Percentiles rank a stretch among this genome's conserved stretches.
phyloP scores from a whole-genome alignment of 2,329 filamentous ascomycete species.

The Mycosphaerella sp. region DNA sequence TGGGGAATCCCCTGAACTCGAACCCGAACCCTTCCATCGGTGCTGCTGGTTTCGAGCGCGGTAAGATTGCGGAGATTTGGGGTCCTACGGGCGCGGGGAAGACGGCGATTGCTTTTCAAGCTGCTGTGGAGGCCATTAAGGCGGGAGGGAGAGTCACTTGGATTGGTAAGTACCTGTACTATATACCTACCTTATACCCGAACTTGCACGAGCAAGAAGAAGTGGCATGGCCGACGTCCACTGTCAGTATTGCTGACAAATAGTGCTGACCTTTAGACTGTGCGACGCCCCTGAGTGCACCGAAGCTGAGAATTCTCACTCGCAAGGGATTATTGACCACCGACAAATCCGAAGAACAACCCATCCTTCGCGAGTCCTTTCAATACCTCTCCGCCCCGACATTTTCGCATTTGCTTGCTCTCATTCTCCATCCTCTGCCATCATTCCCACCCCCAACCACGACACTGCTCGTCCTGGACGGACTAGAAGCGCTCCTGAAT shows the following conservation, averaged over 20 bases:
- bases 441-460: conserved; percentile 57
- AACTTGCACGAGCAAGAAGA: neutral
- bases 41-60: conserved; percentile 59
- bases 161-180: conserved; percentile 43
- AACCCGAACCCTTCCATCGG: neutral
- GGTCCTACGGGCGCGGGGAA: conserved; percentile 83
- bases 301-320: conserved; percentile 3
- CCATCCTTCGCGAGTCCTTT: conserved; percentile 36
- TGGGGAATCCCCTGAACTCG: neutral
- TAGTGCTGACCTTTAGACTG: conserved; percentile 2
- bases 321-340: neutral
- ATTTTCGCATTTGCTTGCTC: conserved; percentile 61
- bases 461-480: conserved; percentile 68
- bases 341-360: neutral
- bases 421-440: conserved; percentile 61
- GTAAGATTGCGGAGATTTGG: conserved; percentile 80
- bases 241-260: neutral
- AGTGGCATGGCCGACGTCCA: too few relatives aligned
- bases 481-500: conserved; percentile 68
- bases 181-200: too few relatives aligned
- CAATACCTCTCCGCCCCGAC: conserved; percentile 57
- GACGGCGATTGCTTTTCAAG: conserved; percentile 60
- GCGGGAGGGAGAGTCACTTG: conserved; percentile 63
- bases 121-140: conserved; percentile 51
- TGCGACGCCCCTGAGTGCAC: conserved; percentile 11